A percentile compares a stretch with the other conserved stretches of the same genome.
These are phyloP conservation scores for Avena insularis DNA, from an alignment of 176 grass and related monocot genomes.

Conservation along the genomic window DNA sequence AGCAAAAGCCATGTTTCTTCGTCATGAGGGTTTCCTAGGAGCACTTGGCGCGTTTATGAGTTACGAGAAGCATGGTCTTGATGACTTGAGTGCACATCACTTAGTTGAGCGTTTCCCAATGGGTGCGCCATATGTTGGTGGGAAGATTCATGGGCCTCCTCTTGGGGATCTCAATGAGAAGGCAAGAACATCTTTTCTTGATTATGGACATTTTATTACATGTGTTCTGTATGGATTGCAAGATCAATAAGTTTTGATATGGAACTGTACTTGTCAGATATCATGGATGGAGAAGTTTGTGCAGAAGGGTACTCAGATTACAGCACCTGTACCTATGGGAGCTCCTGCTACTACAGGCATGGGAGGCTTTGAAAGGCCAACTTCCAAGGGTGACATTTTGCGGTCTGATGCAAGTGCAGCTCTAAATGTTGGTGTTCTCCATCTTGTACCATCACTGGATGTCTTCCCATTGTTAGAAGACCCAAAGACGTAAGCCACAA, in stretches of 20 bases:
- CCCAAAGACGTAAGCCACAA: conserved; percentile 82
- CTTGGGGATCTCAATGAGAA: conserved; percentile 95
- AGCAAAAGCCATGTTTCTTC: conserved; percentile 92
- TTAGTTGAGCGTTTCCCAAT: conserved; percentile 98
- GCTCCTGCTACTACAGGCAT: conserved; percentile 91
- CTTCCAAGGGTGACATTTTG: conserved; percentile 80
- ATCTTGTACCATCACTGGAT: conserved; percentile 94
- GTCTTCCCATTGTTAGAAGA: conserved; percentile 89
- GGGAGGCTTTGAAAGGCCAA: conserved; percentile 98
- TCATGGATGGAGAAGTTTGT: conserved; percentile 99
- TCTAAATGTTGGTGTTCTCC: conserved; percentile 93
- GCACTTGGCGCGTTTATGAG: conserved; percentile 98
- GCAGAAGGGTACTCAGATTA: conserved; percentile 95
- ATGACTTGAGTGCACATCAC: conserved; percentile 88
- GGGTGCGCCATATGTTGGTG: conserved; percentile 92
- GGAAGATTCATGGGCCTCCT: conserved; percentile 95
- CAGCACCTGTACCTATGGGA: conserved; percentile 94
- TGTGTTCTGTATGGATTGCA: conserved; percentile 15
- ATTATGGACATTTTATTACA: conserved; percentile 35
- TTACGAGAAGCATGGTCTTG: conserved; percentile 95
- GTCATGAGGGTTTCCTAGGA: conserved; percentile 96
- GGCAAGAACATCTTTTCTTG: conserved; percentile 54
- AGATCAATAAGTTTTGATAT: conserved; percentile 38
- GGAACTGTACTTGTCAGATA: conserved; percentile 65
- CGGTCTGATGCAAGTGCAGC: conserved; percentile 94